A percentile compares a stretch with the other conserved stretches of the same genome.
Conservation (phyloP, 148 eudicot genomes). For the Rhododendron griersonianum region DNA sequence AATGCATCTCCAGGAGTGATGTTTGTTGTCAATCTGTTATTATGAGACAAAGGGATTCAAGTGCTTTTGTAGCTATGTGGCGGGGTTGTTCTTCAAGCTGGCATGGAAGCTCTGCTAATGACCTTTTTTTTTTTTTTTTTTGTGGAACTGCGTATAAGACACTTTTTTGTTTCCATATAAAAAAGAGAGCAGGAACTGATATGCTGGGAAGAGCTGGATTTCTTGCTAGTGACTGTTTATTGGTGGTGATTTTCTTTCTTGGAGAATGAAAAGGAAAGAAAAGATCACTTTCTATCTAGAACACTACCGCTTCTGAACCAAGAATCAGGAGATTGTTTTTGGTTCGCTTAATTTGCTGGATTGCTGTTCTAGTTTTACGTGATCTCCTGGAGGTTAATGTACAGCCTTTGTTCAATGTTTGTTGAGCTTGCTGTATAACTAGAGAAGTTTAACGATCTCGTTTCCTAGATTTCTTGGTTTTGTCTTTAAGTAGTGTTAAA, state of each 20-base stretch:
- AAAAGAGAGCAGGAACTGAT: neutral
- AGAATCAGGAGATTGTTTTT: neutral
- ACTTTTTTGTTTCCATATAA: neutral
- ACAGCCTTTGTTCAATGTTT: neutral
- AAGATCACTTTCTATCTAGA: neutral
- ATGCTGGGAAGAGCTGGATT: neutral
- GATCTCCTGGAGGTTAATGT: neutral
- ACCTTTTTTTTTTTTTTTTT: neutral
- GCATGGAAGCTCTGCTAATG: neutral
- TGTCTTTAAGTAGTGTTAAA: neutral
- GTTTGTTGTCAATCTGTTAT: neutral
- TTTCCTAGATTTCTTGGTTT: neutral
- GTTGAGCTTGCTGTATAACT: neutral
- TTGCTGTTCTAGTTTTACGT: neutral
- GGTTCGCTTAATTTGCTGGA: neutral
- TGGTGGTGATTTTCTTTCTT: neutral
- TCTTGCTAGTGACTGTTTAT: neutral
- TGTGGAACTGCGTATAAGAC: neutral
- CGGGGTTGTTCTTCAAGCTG: neutral
- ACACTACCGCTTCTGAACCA: neutral
- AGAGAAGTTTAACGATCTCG: neutral
- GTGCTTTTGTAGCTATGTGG: neutral
- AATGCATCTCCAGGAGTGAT: neutral
- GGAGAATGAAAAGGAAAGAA: neutral
- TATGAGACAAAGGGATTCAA: neutral